Conservation (phyloP, 352 stramenopile genomes). For the Pelagophyceae sp. region DNA sequence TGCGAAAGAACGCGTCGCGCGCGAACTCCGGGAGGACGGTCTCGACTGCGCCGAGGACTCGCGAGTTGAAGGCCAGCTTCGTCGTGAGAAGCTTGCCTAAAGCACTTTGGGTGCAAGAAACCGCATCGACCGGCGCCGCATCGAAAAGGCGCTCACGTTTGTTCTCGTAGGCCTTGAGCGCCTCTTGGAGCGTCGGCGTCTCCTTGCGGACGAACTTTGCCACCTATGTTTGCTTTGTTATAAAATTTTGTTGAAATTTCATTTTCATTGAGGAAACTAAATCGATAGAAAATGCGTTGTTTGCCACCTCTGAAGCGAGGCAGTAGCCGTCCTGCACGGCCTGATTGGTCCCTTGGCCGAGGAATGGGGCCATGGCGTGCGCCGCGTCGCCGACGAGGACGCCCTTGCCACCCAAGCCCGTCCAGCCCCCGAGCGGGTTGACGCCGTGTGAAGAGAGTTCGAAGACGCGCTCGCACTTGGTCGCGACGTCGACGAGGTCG, state of each 20-base stretch:
- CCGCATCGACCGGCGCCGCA: constrained; percentile 35
- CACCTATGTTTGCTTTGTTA: too few relatives aligned
- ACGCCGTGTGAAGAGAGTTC: neutral
- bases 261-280: neutral
- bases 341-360: constrained; percentile 68
- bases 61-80: constrained; percentile 52
- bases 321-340: constrained; percentile 52
- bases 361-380: constrained; percentile 64
- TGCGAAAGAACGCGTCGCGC: constrained; percentile 55
- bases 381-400: constrained; percentile 49
- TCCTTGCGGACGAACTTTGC: too few relatives aligned
- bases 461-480: constrained; percentile 17
- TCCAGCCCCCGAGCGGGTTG: constrained; percentile 3
- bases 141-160: too few relatives aligned
- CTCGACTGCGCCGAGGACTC: constrained; percentile 60
- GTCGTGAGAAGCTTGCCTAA: constrained; percentile 40
- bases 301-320: too few relatives aligned
- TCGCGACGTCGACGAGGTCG: constrained; percentile 14
- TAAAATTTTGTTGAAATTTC: constrained; percentile 3
- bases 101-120: constrained; percentile 42
- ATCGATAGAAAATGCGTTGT: neutral
- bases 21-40: constrained; percentile 43
- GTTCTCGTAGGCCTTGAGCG: constrained; percentile 31
- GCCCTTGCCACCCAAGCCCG: constrained; percentile 15
- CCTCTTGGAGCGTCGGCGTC: constrained; percentile 10